phyloP scores from a whole-genome alignment of 805 yeast species.

The Saccharomycopsis sp. region DNA sequence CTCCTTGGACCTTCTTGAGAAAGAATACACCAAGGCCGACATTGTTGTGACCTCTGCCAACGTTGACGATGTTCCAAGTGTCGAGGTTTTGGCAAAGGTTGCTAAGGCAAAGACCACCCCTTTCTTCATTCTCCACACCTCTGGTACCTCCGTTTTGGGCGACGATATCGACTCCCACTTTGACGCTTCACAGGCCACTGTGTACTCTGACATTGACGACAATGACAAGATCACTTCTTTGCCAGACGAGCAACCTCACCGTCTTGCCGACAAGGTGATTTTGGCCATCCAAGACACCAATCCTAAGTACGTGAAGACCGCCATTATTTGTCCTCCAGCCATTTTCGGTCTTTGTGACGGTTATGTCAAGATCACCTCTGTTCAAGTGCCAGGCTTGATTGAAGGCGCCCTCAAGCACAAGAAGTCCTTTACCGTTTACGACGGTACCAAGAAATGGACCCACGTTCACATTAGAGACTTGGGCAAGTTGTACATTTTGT shows the following conservation, averaged over 20 bases:
- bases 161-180: conserved; percentile 14
- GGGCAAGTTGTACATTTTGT: conserved; percentile 26
- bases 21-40: conserved; percentile 24
- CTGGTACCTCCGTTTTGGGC: conserved; percentile 30
- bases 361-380: conserved; percentile 25
- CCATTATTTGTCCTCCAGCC: conserved; percentile 29
- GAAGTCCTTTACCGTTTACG: conserved; percentile 26
- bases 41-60: conserved; percentile 29
- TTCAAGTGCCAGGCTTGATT: conserved; percentile 28
- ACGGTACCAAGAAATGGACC: conserved; percentile 31
- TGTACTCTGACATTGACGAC: conserved; percentile 24
- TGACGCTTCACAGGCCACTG: conserved; percentile 22
- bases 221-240: conserved; percentile 27
- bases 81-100: conserved; percentile 24
- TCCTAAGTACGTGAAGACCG: conserved; percentile 26
- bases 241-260: conserved; percentile 27
- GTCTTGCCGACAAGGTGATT: conserved; percentile 28
- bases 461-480: conserved; percentile 31
- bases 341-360: conserved; percentile 31
- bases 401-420: conserved; percentile 21
- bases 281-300: conserved; percentile 27
- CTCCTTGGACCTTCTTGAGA: conserved; percentile 20
- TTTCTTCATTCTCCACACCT: conserved; percentile 30
- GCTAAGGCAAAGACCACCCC: conserved; percentile 22
- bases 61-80: conserved; percentile 27